These are phyloP conservation scores for Vaccinium macrocarpon DNA, from an alignment of 148 eudicot genomes.

Conservation along the genomic window DNA sequence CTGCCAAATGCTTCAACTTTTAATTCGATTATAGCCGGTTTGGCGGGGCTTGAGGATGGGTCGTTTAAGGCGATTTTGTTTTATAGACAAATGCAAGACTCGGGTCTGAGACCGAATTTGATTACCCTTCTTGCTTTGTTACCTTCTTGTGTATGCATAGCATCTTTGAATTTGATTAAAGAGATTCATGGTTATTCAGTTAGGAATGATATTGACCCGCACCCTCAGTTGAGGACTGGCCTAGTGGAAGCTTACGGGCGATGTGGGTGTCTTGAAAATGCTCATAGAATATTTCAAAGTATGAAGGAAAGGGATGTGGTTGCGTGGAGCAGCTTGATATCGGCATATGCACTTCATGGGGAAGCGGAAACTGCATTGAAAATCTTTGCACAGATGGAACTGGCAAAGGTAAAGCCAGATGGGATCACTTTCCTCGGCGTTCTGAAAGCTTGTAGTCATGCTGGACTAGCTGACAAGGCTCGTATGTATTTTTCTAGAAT, in stretches of 20 bases:
- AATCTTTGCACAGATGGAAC: slow-evolving; percentile 44
- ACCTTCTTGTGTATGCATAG: slow-evolving; percentile 36
- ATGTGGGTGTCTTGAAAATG: slow-evolving; percentile 43
- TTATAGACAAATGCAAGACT: slow-evolving; percentile 37
- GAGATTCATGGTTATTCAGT: slow-evolving; percentile 42
- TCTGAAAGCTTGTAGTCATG: slow-evolving; percentile 57
- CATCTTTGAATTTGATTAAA: slow-evolving; percentile 34
- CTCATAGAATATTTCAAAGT: slow-evolving; percentile 30
- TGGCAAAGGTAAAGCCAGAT: slow-evolving; percentile 41
- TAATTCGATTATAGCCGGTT: slow-evolving; percentile 41
- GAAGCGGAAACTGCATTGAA: slow-evolving; percentile 41
- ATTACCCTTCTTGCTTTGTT: slow-evolving; percentile 50
- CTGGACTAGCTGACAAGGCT: slow-evolving; percentile 53
- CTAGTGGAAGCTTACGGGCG: slow-evolving; percentile 56
- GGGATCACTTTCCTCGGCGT: slow-evolving; percentile 55
- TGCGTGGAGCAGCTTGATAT: slow-evolving; percentile 62
- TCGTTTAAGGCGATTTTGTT: slow-evolving; percentile 33
- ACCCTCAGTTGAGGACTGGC: slow-evolving; percentile 47
- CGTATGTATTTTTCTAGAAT: slow-evolving; percentile 35
- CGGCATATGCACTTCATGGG: slow-evolving; percentile 58
- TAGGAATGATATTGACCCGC: slow-evolving; percentile 30
- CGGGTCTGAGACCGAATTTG: slow-evolving; percentile 37
- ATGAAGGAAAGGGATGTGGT: slow-evolving; percentile 51
- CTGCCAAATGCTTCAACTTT: slow-evolving; percentile 41
- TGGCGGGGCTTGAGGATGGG: slow-evolving; percentile 33